Evolutionary conservation across 2,329 filamentous ascomycete species (phyloP).

Genomic region (Macrophomina pseudophaseolina): DNA sequence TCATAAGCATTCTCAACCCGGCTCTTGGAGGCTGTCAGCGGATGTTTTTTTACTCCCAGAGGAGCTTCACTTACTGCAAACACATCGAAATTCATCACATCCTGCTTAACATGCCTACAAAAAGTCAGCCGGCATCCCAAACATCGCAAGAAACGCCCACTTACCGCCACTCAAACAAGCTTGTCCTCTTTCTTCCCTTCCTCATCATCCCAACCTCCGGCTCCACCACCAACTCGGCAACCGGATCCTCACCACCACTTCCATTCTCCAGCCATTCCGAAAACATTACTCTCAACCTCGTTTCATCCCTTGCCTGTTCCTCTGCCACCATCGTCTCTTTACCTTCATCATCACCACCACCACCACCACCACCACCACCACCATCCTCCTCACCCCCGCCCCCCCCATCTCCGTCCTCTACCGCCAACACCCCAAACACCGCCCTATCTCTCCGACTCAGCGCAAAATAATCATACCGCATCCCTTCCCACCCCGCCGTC

Average conservation of each 20-base stretch:
- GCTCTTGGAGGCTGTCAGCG: not conserved
- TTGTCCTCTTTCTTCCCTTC: not conserved
- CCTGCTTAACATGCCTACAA: slow-evolving; percentile 9
- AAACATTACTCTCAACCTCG: slow-evolving; percentile 2
- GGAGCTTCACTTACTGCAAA: not conserved
- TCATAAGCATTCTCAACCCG: not conserved
- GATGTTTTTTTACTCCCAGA: not conserved
- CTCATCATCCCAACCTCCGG: not conserved
- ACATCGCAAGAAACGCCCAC: not conserved
- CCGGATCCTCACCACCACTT: slow-evolving; percentile 14
- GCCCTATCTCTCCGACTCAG: not conserved
- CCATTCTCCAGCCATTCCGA: slow-evolving; percentile 12
- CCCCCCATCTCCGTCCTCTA: not conserved
- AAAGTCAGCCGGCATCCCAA: not conserved
- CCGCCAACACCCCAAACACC: slow-evolving; percentile 9
- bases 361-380: not conserved
- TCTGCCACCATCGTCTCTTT: too few species aligned
- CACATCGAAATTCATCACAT: slow-evolving; percentile 5
- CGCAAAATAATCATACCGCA: slow-evolving; percentile 5
- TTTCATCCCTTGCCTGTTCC: not conserved
- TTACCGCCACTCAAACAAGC: slow-evolving; percentile 14
- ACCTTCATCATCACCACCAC: not conserved
- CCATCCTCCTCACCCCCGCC: not conserved
- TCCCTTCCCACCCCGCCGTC: not conserved
- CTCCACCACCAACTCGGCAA: slow-evolving; percentile 5